Percentiles rank a stretch among this genome's conserved stretches.
Conservation (phyloP, 441 rosid genomes). For the Bruguiera hainesii region DNA sequence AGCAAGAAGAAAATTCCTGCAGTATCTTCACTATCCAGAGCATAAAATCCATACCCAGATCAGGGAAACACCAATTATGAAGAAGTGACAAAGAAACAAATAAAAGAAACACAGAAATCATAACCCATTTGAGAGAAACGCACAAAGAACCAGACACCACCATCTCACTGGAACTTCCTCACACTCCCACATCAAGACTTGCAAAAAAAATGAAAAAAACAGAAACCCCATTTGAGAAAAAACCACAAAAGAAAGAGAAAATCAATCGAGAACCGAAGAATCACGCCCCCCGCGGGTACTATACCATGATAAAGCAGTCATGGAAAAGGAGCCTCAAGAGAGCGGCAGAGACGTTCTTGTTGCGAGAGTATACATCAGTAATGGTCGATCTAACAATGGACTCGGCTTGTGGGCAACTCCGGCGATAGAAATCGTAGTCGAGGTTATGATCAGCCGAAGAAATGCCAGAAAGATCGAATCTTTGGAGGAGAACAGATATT, state of each 20-base stretch:
- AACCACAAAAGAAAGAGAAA: neutral
- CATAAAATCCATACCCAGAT: too few relatives aligned
- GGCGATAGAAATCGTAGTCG: constrained; percentile 37
- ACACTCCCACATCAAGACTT: too few relatives aligned
- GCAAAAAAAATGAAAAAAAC: neutral
- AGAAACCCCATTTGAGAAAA: neutral
- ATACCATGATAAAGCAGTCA: constrained; percentile 43
- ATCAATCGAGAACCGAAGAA: neutral
- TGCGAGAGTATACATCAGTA: constrained; percentile 19
- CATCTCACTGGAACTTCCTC: too few relatives aligned
- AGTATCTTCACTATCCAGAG: too few relatives aligned
- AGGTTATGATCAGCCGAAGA: constrained; percentile 3
- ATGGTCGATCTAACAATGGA: constrained; percentile 25
- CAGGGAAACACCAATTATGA: neutral
- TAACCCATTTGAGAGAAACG: neutral
- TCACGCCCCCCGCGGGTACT: too few relatives aligned
- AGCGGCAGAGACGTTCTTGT: constrained; percentile 24
- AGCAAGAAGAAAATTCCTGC: neutral
- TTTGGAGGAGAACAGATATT: constrained; percentile 18
- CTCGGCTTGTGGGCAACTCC: constrained; percentile 37
- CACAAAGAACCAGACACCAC: too few relatives aligned
- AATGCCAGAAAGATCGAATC: neutral
- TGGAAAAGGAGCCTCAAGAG: constrained; percentile 42
- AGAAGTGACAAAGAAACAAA: neutral
- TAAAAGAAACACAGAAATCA: neutral